Evolutionary conservation across 345 rosid species (phyloP), one percentile per base, ranked within the genome.

Genomic region (Syzygium aqueum): DNA sequence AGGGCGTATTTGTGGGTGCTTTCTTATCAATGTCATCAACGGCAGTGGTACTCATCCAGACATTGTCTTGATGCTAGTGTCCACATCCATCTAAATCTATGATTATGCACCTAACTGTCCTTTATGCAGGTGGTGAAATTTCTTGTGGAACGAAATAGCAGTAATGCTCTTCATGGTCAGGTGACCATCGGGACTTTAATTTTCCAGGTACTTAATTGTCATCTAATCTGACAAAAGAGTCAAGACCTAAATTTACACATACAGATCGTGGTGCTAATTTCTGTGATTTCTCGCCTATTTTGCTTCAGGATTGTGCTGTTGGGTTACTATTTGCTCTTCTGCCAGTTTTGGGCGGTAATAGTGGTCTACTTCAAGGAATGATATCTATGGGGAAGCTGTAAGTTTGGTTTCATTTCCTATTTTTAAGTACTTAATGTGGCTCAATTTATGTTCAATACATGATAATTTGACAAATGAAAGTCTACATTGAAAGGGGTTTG

Each of bases 11-110:
- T 91, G 96, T 96, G 87, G 99, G 99, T 85, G 94, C 95, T 86
- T 98, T 98, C 92, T 89, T 98, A 78, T 98, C 98, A 84, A 98
- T 98, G 97, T 96, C 99, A 87, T 98, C 99, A 86, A 96, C 99
- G 52, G 99, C 99, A 86, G 96, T 96, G 95, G 99, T 98, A 94
- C 77, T 87, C 86, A 86, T 94, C 91, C 85, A 46, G 50, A 85
- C 53, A 56, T 85, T 67, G 56, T 84, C 84, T 77, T 52, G 63
- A 78, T 49, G 73, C 84, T 80, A 28, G 49, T 87, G 30, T 52
- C 77, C 23, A 27, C 30, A 21, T 57, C 22, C 27, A 37, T 77
- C 46, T 84, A 22, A 33, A 73, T 85, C 77, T 57, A 40, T 10
- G 30, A 23, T 53, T 57, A 14, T 43, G 33, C 46, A 19, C 53